Conservation (phyloP, 805 yeast species). For the Kregervanrija delftensis region DNA sequence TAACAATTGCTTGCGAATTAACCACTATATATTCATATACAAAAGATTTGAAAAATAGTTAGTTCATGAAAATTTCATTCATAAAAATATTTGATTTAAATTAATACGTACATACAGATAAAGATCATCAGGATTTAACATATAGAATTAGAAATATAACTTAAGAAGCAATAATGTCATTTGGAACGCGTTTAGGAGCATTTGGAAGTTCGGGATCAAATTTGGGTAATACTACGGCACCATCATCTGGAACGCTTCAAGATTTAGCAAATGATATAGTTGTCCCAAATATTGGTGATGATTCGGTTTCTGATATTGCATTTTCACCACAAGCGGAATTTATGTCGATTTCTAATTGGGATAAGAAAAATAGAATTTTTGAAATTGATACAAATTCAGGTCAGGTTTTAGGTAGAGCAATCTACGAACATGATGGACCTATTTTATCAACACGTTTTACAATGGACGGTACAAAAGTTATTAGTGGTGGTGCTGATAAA, state of each 20-base stretch:
- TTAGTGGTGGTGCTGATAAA: constrained; percentile 88
- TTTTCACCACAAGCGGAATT: constrained; percentile 85
- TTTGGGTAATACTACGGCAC: constrained; percentile 11
- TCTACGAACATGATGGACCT: constrained; percentile 86
- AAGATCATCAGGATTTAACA: not conserved
- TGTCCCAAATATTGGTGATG: constrained; percentile 82
- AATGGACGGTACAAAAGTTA: constrained; percentile 77
- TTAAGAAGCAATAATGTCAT: constrained; percentile 18
- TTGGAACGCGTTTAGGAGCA: constrained; percentile 24
- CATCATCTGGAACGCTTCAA: constrained; percentile 44
- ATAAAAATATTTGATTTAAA: too few species aligned
- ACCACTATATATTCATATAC: too few species aligned
- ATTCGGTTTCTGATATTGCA: constrained; percentile 73
- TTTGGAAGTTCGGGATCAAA: constrained; percentile 13
- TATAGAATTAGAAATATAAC: not conserved
- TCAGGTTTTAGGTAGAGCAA: constrained; percentile 77
- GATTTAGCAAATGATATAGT: constrained; percentile 66
- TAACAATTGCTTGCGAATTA: too few species aligned
- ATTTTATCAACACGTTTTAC: constrained; percentile 81
- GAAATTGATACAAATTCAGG: constrained; percentile 72
- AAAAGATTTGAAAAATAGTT: too few species aligned
- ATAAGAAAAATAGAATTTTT: constrained; percentile 86
- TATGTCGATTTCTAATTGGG: constrained; percentile 87
- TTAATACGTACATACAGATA: too few species aligned
- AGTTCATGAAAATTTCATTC: too few species aligned